Base-by-base conservation (phyloP, 768 basidiomycete species). In the Naganishia vishniacii region DNA sequence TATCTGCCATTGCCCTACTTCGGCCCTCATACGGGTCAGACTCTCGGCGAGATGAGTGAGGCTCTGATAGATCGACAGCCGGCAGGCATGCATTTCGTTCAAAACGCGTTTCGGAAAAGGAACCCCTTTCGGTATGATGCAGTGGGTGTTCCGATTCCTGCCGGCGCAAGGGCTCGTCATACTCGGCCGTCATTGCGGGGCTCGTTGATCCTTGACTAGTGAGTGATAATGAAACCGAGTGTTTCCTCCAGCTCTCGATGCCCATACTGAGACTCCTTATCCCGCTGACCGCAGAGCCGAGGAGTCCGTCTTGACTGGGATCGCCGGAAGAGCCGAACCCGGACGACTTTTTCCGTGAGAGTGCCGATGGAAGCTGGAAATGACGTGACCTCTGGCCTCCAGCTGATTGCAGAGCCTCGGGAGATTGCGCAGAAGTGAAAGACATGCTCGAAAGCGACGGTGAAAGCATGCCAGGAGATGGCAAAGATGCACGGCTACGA, bases 231-330 rank as follows among this genome's bases (percentile, higher is more conserved):
- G n/a, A n/a, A n/a, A 41, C 31, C 20, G 53, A 25, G 2, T 37
- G 53, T 34, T 56, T 56, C 53, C 53, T 37, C 53, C 53, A 56
- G 16, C 34, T 56, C 23, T 56, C 53, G 37, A 56, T 56, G 12
- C 53, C 53, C 3, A 56, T 41, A 23, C 53, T 56, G 34, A 56
- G 53, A 13, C 53, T 56, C 13, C 53, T 7, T 34, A 56, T 56
- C 1, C 53, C 53, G 18, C 34, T 56, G n/a, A 56, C 34, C n/a
- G 53, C 53, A 2, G 53, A 56, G 15, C 53, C 34, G 23, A 56
- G 20, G 23, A 56, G 34, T n/a, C 23, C 11, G 11, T 20, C n/a
- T n/a, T n/a, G n/a, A n/a, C n/a, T 29, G 34, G 53, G 37, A 29
- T 56, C 53, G 7, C 49, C 49, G 3, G 49, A 32, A 51, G 49